Evolutionary conservation across 306 rosid genomes (phyloP), one percentile per base, ranked within the genome.

Genomic region (Vigna nakashimae): DNA sequence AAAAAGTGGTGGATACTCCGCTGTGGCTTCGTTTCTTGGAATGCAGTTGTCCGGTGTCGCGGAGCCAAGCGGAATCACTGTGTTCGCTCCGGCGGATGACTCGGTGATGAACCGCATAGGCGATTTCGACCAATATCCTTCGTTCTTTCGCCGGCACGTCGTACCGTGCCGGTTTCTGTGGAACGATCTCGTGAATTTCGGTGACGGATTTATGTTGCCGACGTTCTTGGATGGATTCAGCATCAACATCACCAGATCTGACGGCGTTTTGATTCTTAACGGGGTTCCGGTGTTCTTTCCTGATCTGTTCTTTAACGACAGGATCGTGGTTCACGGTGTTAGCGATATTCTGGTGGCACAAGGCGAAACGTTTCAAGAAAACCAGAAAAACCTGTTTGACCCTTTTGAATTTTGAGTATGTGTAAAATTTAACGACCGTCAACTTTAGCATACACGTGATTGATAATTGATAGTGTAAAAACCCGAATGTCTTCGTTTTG

Each of bases 301-400:
- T 0, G 80, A 90, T 75, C 40, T 88, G 50, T 84, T 85, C 69
- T 64, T 59, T 80, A 79, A 86, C 18, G 92, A 89, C 9, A 77
- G 74, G 70, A 59, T 94, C 0, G 95, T 84, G 4, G 87, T 92
- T 84, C 98, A 94, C 38, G 97, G 97, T 46, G 89, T 94, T 2
- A 82, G 78, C 18, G 90, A 88, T 71, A 78, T 71, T 80, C 84
- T 89, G 7, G 59, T 15, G 7, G 32, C 30, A 52, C 81, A 68
- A n/a, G 79, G 63, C 7, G 2, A 56, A 4, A 5, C 80, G 79
- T 32, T 30, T 78, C 52, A 4, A 9, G 15, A 18, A 12, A 56
- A 24, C 14, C 86, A 82, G 18, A 80, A 71, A 36, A 49, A 43
- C 32, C 17, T 36, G 70, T 79, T 79, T 45, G 75, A 79, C 32